Evolutionary conservation across 1,284 basidiomycete species (phyloP).

Genomic region (Cutaneotrichosporon sp.): DNA sequence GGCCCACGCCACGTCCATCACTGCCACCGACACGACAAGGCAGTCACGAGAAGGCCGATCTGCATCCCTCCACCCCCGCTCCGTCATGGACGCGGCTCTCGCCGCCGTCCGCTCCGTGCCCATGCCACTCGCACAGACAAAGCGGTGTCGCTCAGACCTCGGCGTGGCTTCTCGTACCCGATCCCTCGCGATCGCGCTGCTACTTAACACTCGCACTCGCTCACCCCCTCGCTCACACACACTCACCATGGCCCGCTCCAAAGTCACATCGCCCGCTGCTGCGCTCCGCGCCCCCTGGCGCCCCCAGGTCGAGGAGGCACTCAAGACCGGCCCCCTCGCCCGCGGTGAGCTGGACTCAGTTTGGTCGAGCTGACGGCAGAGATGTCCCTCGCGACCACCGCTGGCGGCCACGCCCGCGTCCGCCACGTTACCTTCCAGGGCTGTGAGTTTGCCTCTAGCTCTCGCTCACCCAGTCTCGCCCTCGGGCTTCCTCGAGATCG

Average conservation of each 20-base stretch:
- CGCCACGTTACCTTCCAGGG: conserved; percentile 16
- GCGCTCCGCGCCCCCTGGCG: conserved; percentile 12
- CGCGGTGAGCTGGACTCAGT: neutral
- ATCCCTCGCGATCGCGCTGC: neutral
- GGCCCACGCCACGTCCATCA: neutral
- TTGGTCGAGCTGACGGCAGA: neutral
- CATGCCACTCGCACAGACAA: conserved; percentile 1
- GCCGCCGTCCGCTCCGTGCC: neutral
- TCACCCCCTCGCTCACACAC: neutral
- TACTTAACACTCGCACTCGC: neutral
- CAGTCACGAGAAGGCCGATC: neutral
- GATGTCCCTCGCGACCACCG: conserved; percentile 6
- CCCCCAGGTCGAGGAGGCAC: conserved; percentile 9
- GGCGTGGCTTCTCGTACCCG: neutral
- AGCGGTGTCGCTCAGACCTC: conserved; percentile 1
- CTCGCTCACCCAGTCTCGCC: conserved; percentile 16
- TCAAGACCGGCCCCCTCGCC: conserved; percentile 7
- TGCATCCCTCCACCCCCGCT: neutral
- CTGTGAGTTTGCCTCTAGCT: neutral
- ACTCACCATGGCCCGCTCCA: conserved; percentile 5
- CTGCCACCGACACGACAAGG: too few species aligned
- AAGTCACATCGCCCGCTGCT: conserved; percentile 2
- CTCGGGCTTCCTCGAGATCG: conserved; percentile 12
- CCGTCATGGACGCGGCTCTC: neutral
- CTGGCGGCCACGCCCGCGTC: conserved; percentile 6